Evolutionary conservation across 768 basidiomycete species (phyloP).

Genomic region (Termitomyces sp.): DNA sequence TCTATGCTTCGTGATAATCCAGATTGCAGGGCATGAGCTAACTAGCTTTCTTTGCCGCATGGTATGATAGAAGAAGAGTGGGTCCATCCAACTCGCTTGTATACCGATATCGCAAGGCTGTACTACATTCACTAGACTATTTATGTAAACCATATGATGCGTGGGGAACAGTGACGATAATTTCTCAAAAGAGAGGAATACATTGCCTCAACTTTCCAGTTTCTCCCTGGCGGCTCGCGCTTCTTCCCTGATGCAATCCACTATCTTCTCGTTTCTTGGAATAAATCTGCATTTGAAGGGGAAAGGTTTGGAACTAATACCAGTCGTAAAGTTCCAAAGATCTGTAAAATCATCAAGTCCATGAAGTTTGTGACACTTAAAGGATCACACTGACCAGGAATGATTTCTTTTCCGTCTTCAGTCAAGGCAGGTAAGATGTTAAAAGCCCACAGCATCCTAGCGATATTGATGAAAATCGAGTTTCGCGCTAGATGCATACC

Average conservation of each 20-base stretch:
- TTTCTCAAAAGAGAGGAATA: no score
- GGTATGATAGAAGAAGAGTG: background rate
- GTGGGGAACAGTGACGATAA: background rate
- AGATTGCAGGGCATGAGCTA: background rate
- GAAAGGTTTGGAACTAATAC: constrained; percentile 27
- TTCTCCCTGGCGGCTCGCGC: constrained; percentile 15
- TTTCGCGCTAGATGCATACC: constrained; percentile 29
- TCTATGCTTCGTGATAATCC: background rate
- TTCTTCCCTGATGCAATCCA: constrained; percentile 18
- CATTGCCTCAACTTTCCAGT: background rate
- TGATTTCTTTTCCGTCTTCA: constrained; percentile 5
- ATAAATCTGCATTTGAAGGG: constrained; percentile 25
- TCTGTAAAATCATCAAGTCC: background rate
- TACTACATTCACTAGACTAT: background rate
- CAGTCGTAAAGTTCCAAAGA: constrained; percentile 19
- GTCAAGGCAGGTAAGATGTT: constrained; percentile 19
- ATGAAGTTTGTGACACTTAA: no score
- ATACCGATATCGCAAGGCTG: background rate
- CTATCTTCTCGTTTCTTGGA: constrained; percentile 17
- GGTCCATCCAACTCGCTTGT: background rate
- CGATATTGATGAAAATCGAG: constrained; percentile 28
- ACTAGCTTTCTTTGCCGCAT: background rate
- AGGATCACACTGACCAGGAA: background rate
- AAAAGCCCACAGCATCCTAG: constrained; percentile 29
- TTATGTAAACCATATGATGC: background rate